phyloP scores from a whole-genome alignment of 176 grass and related monocot genomes.

The Cymbopogon citratus region DNA sequence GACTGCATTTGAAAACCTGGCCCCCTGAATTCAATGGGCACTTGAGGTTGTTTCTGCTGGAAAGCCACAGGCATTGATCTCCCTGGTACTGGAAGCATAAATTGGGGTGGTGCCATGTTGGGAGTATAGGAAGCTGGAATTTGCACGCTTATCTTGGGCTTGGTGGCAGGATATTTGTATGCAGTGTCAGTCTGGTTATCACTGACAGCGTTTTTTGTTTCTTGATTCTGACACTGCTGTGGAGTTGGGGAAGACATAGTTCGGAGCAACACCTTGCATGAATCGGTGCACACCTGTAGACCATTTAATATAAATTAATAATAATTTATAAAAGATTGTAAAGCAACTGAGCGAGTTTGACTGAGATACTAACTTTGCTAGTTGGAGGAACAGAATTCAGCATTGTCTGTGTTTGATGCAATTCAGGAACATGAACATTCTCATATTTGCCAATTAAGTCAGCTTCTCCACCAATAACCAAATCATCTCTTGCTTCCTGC shows the following conservation, averaged over 20 bases:
- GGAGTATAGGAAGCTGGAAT: slow-evolving; percentile 37
- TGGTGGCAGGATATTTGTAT: slow-evolving; percentile 28
- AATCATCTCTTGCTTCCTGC: slow-evolving; percentile 19
- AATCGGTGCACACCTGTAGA: slow-evolving; percentile 29
- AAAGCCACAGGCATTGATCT: slow-evolving; percentile 35
- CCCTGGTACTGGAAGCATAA: slow-evolving; percentile 32
- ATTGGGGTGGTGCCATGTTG: slow-evolving; percentile 23
- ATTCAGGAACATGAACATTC: slow-evolving; percentile 12
- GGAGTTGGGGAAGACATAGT: slow-evolving; percentile 22
- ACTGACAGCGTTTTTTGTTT: slow-evolving; percentile 2
- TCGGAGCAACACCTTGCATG: slow-evolving; percentile 20
- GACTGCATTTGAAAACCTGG: slow-evolving; percentile 45
- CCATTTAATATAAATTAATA: background rate
- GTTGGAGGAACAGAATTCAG: slow-evolving; percentile 14
- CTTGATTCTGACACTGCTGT: slow-evolving; percentile 28
- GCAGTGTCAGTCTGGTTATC: background rate
- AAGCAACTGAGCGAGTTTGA: background rate
- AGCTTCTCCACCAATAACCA: slow-evolving; percentile 2
- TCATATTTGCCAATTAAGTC: slow-evolving; percentile 6
- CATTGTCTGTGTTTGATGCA: background rate
- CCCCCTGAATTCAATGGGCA: slow-evolving; percentile 42
- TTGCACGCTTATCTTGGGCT: slow-evolving; percentile 35
- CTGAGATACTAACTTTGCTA: slow-evolving; percentile 20
- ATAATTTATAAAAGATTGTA: background rate
- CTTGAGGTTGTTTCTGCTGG: slow-evolving; percentile 51